Conservation (phyloP, 2,329 filamentous ascomycete species). For the Botrytis tulipae region DNA sequence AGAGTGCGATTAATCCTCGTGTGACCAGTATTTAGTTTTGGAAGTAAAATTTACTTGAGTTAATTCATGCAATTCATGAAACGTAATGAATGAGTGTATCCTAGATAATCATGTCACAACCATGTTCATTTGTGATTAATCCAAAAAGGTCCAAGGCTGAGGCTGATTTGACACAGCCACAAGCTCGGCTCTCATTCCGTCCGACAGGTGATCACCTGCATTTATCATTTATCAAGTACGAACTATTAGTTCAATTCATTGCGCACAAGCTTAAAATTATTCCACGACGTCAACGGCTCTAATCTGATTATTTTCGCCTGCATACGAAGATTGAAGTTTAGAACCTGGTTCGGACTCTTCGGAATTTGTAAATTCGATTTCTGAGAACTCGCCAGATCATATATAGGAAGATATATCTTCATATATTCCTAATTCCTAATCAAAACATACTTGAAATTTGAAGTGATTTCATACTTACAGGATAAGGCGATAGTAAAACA, state of each 20-base stretch:
- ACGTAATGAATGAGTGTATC: neutral
- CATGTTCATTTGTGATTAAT: neutral
- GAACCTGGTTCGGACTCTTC: neutral
- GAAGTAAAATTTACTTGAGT: neutral
- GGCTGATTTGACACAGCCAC: conserved; percentile 4
- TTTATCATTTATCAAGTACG: neutral
- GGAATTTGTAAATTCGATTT: neutral
- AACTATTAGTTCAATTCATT: neutral
- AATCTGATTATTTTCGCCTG: neutral
- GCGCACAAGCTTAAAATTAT: neutral
- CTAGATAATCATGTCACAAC: neutral
- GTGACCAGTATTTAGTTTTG: neutral
- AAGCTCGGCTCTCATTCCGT: neutral
- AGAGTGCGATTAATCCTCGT: neutral
- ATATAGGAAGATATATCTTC: neutral
- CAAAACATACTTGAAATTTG: neutral
- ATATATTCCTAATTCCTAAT: neutral
- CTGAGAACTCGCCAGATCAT: too few relatives aligned
- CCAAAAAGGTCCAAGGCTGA: conserved; percentile 1
- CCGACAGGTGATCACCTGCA: conserved; percentile 5
- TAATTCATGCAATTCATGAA: neutral
- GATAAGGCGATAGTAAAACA: neutral
- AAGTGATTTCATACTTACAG: neutral
- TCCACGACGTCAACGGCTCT: neutral
- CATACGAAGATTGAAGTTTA: neutral